phyloP scores from a whole-genome alignment of 768 basidiomycete species.

The Mycena galericulata region DNA sequence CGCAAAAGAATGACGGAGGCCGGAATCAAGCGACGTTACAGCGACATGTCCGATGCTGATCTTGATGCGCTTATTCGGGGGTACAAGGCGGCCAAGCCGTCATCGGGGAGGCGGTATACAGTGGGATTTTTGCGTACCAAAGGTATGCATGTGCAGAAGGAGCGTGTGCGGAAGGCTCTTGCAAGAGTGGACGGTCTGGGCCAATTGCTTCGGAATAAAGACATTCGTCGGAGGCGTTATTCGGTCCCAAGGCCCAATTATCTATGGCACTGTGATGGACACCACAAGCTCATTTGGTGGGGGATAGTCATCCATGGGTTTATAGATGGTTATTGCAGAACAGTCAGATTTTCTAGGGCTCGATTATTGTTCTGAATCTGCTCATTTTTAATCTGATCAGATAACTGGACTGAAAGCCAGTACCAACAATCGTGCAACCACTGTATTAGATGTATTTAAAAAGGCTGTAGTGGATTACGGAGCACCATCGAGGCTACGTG shows the following conservation, averaged over 20 bases:
- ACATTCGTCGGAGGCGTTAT: slow-evolving; percentile 33
- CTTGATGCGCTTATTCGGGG: slow-evolving; percentile 10
- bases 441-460: slow-evolving; percentile 43
- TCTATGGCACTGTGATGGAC: no score
- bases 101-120: slow-evolving; percentile 40
- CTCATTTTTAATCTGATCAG: slow-evolving; percentile 22
- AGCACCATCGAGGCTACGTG: slow-evolving; percentile 46
- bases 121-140: slow-evolving; percentile 36
- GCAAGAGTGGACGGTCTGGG: slow-evolving; percentile 40
- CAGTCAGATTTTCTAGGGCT: slow-evolving; percentile 32
- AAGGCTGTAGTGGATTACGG: slow-evolving; percentile 38
- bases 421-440: slow-evolving; percentile 43
- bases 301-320: slow-evolving; percentile 43
- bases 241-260: slow-evolving; percentile 37
- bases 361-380: no score
- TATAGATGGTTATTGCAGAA: slow-evolving; percentile 46
- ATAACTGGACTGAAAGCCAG: slow-evolving; percentile 41
- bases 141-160: slow-evolving; percentile 37
- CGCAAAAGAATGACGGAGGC: neutral
- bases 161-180: slow-evolving; percentile 32
- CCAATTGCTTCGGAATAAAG: slow-evolving; percentile 30
- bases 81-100: slow-evolving; percentile 33
- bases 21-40: neutral
- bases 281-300: no score
- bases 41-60: slow-evolving; percentile 5